These are phyloP conservation scores for Pseudopyricularia javanii DNA, from an alignment of 2,329 filamentous ascomycete genomes.

Conservation along the genomic window DNA sequence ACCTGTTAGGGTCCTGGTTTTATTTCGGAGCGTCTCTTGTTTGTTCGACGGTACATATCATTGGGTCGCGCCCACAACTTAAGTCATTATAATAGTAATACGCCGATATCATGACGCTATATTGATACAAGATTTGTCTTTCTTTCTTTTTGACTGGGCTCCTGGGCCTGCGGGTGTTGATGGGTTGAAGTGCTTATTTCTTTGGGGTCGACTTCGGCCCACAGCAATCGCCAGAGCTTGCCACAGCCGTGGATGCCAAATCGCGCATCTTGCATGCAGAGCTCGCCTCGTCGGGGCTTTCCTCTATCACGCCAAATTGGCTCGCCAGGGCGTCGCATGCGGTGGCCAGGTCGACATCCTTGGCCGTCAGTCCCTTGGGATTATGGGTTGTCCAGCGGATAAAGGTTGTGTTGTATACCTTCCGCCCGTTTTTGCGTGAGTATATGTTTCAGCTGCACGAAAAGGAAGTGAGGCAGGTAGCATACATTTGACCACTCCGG, in stretches of 20 bases:
- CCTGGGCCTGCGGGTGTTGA: no score
- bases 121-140: background rate
- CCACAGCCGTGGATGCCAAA: slow-evolving; percentile 32
- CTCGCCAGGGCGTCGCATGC: slow-evolving; percentile 48
- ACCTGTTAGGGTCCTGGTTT: background rate
- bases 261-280: slow-evolving; percentile 23
- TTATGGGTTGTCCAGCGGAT: slow-evolving; percentile 65
- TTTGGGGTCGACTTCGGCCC: slow-evolving; percentile 25
- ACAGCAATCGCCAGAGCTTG: slow-evolving; percentile 40
- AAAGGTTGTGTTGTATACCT: slow-evolving; percentile 60
- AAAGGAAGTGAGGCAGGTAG: background rate
- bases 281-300: slow-evolving; percentile 7
- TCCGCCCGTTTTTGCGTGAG: background rate
- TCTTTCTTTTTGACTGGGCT: no score
- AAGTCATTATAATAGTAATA: background rate
- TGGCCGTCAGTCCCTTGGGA: slow-evolving; percentile 50
- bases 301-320: slow-evolving; percentile 40
- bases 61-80: background rate
- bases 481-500: slow-evolving; percentile 65
- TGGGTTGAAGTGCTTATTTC: background rate
- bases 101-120: background rate
- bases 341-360: slow-evolving; percentile 49
- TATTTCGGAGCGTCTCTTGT: background rate
- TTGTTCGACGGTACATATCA: background rate
- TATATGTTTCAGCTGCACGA: background rate